Conservation (phyloP, 2,329 filamentous ascomycete species). For the Colletotrichum magnum region DNA sequence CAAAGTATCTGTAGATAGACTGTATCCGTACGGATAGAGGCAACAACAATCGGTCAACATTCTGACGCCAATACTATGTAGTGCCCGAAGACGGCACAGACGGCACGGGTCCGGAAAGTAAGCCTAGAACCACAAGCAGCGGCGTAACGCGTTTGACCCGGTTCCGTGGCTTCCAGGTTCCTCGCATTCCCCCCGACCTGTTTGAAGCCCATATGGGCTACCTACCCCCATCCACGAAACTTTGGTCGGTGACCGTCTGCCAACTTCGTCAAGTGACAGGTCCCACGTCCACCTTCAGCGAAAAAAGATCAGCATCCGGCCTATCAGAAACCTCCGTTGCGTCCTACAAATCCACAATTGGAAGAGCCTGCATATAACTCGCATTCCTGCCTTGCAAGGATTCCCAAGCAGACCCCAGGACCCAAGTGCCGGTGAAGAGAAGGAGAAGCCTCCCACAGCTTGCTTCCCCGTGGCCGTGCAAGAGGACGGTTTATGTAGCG, state of each 20-base stretch:
- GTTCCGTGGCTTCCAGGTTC: constrained; percentile 1
- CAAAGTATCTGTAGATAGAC: too few species aligned
- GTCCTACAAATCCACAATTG: constrained; percentile 25
- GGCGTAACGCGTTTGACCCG: background rate
- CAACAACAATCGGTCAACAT: background rate
- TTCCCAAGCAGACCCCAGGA: constrained; percentile 33
- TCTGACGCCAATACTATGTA: background rate
- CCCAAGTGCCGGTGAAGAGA: constrained; percentile 40
- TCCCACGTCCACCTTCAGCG: constrained; percentile 22
- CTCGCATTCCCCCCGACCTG: background rate
- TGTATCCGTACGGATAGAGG: constrained; percentile 5
- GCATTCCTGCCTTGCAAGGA: constrained; percentile 35
- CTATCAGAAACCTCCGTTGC: constrained; percentile 21
- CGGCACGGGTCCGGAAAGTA: constrained; percentile 10
- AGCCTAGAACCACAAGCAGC: constrained; percentile 6
- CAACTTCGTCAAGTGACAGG: constrained; percentile 35
- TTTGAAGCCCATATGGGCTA: background rate
- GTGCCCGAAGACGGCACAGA: constrained; percentile 18
- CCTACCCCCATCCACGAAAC: constrained; percentile 8
- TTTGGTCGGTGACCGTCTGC: constrained; percentile 20
- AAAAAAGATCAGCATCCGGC: constrained; percentile 13
- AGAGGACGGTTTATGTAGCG: constrained; percentile 33
- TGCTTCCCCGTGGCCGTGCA: constrained; percentile 20
- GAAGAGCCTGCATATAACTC: constrained; percentile 37
- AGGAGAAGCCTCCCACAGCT: constrained; percentile 32